Evolutionary conservation across 768 basidiomycete genomes (phyloP), one percentile per base, ranked within the genome.

Genomic region (Boletus sensibilis): DNA sequence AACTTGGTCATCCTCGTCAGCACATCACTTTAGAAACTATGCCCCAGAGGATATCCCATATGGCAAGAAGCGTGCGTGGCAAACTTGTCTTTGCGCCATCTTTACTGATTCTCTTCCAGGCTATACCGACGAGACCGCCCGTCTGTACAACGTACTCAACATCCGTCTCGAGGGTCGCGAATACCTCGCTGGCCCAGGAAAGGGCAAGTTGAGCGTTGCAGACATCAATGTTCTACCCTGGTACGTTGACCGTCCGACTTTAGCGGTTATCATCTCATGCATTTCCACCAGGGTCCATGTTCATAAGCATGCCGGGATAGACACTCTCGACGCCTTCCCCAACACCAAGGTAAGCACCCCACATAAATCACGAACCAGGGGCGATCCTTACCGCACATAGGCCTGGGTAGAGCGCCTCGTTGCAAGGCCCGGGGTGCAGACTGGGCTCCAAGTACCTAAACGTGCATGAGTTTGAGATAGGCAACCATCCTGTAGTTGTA

Each of bases 131-230:
- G 94, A 96, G 78, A 90, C 90, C 3, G 85, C 83, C 63, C 83
- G 94, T 25, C 78, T 95, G 21, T 94, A 89, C 67, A 76, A 82
- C n/a, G 94, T 95, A 4, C 80, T 95, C 41, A 85, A 95, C 64
- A 83, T 86, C 47, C 83, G 88, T 23, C 80, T 95, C n/a, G 70
- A 77, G 43, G 82, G 78, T 50, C 82, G 88, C 18, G 91, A 94
- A 39, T 95, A 80, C 69, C 83, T 96, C 16, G 91, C 81, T 18
- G 92, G 94, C n/a, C 74, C 85, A 12, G 86, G 83, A 0, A 76
- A 76, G 52, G 90, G 88, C 25, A 85, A 82, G 62, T 82, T 79
- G 67, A 83, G 79, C 39, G 71, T 94, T 45, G 93, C 89, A 8
- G 90, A 92, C 64, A 73, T 89, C 54, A 92, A 91, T 55, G 76